Base-by-base conservation (phyloP, 805 yeast genomes). In the Saccharomycopsis microspora region DNA sequence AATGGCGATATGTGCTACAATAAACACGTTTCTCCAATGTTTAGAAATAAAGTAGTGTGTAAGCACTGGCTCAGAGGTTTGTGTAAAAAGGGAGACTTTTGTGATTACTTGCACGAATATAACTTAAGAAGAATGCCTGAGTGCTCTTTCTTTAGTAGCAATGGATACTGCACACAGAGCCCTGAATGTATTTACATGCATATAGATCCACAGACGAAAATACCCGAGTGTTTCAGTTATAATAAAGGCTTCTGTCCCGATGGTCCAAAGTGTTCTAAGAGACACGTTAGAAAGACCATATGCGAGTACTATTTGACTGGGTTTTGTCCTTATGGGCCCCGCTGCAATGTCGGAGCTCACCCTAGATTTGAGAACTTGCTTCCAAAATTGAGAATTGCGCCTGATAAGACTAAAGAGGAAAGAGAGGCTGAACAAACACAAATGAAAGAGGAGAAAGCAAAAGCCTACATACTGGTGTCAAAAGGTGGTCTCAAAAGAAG, bases 51-150 rank as follows among this genome's bases (percentile, higher is more conserved):
- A 86, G 52, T 93, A 46, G 98, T 93, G 4, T 93, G 98, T 63
- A 90, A 93, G 71, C 97, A 93, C 69, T 93, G 98, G 99, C 75
- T 93, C 35, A 76, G 97, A 55, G 99, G 99, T 0, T 74, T 93
- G 35, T 93, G 99, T 66, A 93, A 93, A 66, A 90, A 90, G 69
- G 95, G 94, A 44, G 95, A 88, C 56, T 86, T 85, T 55, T 93
- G 99, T 64, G 99, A 93, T 68, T 93, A 86, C 58, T 66, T 93
- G 41, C 99, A 93, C 64, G 99, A 93, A 61, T 89, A 89, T 60
- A 90, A 93, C 60, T 67, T 93, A 57, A 72, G 95, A 51, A 87
- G 85, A 64, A 90, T 93, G 95, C 97, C 97, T 3, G 98, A 93
- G 63, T 93, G 99, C 63, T 75, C 87, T 29, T 85, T 86, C 63